Conservation (phyloP, 2,329 filamentous ascomycete species). For the Neopestalotiopsis clavispora region DNA sequence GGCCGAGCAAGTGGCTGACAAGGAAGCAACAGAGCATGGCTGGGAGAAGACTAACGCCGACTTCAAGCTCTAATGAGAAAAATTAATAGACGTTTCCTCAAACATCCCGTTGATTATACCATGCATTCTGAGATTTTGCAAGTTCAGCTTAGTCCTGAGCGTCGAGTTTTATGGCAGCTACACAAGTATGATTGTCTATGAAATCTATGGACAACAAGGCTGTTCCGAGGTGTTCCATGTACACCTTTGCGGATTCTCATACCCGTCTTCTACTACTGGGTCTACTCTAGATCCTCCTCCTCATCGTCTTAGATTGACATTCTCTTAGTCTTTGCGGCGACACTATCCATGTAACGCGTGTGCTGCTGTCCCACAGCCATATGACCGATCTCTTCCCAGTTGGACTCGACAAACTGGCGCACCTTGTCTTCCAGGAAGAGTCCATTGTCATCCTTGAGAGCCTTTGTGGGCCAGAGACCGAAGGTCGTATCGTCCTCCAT, state of each 20-base stretch:
- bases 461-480: conserved; percentile 33
- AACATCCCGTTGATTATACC: no score
- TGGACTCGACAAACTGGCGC: conserved; percentile 43
- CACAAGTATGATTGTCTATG: not conserved
- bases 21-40: conserved; percentile 60
- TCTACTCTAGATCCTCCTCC: not conserved
- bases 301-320: conserved; percentile 9
- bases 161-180: no score
- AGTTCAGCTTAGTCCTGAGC: no score
- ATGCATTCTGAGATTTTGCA: not conserved
- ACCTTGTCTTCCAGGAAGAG: conserved; percentile 50
- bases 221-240: not conserved
- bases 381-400: conserved; percentile 44
- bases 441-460: conserved; percentile 42
- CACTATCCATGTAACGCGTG: conserved; percentile 19
- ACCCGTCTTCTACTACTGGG: not conserved
- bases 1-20: conserved; percentile 69
- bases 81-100: not conserved
- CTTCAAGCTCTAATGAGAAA: conserved; percentile 68
- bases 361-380: conserved; percentile 36
- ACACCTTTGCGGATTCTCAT: not conserved
- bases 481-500: conserved; percentile 48
- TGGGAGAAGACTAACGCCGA: conserved; percentile 76
- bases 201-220: not conserved
- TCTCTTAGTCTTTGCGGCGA: conserved; percentile 7